A percentile compares a stretch with the other conserved stretches of the same genome.
Conservation (phyloP, 371 early-diverging fungal species). For the Dentiscutata heterogama region DNA sequence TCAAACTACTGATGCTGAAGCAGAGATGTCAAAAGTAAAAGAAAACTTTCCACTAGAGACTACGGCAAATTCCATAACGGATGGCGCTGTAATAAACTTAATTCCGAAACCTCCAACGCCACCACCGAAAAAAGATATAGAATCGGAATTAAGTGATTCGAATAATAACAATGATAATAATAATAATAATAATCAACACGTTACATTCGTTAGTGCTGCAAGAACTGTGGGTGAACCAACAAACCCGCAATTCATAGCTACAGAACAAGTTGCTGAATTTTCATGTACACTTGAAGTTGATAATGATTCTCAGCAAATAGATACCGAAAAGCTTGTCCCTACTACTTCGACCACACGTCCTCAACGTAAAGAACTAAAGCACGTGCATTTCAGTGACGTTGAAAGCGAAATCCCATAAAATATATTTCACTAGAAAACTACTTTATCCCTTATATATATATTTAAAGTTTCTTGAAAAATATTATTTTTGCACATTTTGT, state of each 20-base stretch:
- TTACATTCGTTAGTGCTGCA: neutral
- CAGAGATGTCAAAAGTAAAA: neutral
- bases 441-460: neutral
- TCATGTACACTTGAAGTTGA: neutral
- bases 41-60: neutral
- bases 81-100: neutral
- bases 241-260: neutral
- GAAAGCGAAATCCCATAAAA: slow-evolving; percentile 39
- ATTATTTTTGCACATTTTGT: neutral
- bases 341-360: neutral
- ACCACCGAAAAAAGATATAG: neutral
- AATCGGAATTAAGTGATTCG: neutral
- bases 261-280: neutral
- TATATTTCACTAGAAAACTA: neutral
- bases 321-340: neutral
- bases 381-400: slow-evolving; percentile 41
- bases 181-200: neutral
- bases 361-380: slow-evolving; percentile 3
- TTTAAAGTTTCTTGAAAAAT: neutral
- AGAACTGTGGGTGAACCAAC: neutral
- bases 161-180: neutral
- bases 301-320: neutral
- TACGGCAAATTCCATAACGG: neutral
- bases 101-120: slow-evolving; percentile 10
- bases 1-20: slow-evolving; percentile 13